Percentiles rank a stretch among this genome's conserved stretches.
Conservation (phyloP, 345 rosid species). For the rapeseed (Brassica napus) region DNA sequence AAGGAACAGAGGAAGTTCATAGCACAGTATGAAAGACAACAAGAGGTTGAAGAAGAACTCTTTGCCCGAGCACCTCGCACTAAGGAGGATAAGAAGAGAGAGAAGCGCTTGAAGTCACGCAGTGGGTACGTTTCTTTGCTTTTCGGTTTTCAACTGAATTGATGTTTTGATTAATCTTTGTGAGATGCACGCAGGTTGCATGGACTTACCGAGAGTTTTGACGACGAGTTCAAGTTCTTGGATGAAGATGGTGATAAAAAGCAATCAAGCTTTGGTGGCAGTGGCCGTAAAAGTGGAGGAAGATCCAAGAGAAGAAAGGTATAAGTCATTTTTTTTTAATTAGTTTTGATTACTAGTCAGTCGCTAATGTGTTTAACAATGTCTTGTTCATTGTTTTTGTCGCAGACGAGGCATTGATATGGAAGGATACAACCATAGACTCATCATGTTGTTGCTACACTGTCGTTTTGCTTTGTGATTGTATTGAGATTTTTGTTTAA, state of each 20-base stretch:
- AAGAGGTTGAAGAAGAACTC: constrained; percentile 71
- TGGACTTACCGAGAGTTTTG: constrained; percentile 70
- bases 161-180: constrained; percentile 19
- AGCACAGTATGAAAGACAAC: constrained; percentile 66
- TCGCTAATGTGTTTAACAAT: constrained; percentile 18
- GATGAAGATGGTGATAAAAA: constrained; percentile 45
- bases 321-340: neutral
- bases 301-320: constrained; percentile 74
- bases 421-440: constrained; percentile 16
- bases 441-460: constrained; percentile 1
- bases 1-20: constrained; percentile 59
- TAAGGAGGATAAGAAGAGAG: constrained; percentile 66
- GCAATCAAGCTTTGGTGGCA: constrained; percentile 29
- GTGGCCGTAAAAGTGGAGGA: constrained; percentile 42
- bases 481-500: constrained; percentile 4
- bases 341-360: neutral
- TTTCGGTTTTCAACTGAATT: neutral
- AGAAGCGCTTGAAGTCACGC: constrained; percentile 72
- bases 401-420: constrained; percentile 37
- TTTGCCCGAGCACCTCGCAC: constrained; percentile 74
- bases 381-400: neutral
- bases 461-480: neutral
- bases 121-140: constrained; percentile 59
- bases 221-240: constrained; percentile 64
- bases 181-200: constrained; percentile 52